phyloP scores from a whole-genome alignment of 1,139 yeast genomes.

The Candida sp. region DNA sequence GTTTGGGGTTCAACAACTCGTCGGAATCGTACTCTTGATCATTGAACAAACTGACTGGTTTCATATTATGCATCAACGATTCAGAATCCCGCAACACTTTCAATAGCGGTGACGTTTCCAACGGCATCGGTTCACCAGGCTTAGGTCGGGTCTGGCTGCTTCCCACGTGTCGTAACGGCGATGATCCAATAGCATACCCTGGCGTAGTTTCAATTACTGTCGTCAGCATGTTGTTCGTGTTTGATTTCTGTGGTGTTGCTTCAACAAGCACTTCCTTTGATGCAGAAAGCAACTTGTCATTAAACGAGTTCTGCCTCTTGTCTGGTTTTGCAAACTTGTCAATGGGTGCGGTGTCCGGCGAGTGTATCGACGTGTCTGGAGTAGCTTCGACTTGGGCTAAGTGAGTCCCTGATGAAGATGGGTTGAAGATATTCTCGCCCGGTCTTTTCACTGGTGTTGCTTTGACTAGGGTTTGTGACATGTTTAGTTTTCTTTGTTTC shows the following conservation, averaged over 20 bases:
- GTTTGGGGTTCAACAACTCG: constrained; percentile 15
- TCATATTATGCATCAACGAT: not conserved
- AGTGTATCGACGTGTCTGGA: constrained; percentile 19
- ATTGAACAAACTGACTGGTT: constrained; percentile 1
- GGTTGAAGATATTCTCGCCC: not conserved
- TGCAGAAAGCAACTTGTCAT: constrained; percentile 3
- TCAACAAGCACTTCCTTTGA: constrained; percentile 5
- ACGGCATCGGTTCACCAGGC: constrained; percentile 42
- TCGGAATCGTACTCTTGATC: constrained; percentile 19
- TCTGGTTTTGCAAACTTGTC: constrained; percentile 6
- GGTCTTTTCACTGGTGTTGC: constrained; percentile 12
- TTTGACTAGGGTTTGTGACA: constrained; percentile 3
- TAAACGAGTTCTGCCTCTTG: constrained; percentile 1
- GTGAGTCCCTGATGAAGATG: constrained; percentile 12
- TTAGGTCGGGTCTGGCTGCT: constrained; percentile 14
- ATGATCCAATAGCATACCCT: constrained; percentile 15
- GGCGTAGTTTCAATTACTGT: constrained; percentile 8
- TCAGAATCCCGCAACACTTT: constrained; percentile 16
- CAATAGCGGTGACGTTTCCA: constrained; percentile 37
- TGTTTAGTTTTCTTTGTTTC: constrained; percentile 3
- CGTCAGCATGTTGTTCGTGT: not conserved
- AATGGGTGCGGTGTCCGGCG: constrained; percentile 7
- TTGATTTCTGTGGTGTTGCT: constrained; percentile 8
- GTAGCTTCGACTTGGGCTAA: constrained; percentile 31
- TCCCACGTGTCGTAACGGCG: constrained; percentile 18